Conservation (phyloP, 148 eudicot species). For the Dysphania ambrosioides region DNA sequence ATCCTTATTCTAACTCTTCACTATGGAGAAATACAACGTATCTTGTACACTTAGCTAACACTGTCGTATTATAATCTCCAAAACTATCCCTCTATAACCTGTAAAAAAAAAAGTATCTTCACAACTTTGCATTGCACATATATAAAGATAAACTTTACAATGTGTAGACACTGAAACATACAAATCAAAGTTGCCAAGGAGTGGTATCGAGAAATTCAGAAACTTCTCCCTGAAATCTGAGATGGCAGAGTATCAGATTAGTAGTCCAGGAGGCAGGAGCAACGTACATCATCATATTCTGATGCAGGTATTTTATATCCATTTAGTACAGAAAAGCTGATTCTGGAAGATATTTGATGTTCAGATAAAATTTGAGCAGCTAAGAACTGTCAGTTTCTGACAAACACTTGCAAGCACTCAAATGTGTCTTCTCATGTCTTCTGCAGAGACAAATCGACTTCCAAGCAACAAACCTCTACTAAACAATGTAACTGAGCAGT, state of each 20-base stretch:
- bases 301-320: not conserved
- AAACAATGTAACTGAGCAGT: not conserved
- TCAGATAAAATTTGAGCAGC: not conserved
- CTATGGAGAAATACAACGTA: no score
- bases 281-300: not conserved
- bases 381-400: not conserved
- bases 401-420: not conserved
- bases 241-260: not conserved
- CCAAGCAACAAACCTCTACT: not conserved
- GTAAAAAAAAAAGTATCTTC: not conserved
- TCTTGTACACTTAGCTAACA: not conserved
- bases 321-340: not conserved
- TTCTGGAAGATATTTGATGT: not conserved
- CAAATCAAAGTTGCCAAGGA: slow-evolving; percentile 1
- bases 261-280: not conserved
- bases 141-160: not conserved
- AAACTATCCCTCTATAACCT: not conserved
- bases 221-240: not conserved
- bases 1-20: not conserved
- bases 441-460: not conserved
- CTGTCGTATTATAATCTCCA: not conserved
- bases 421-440: not conserved
- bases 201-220: not conserved
- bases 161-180: not conserved
- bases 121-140: not conserved